Percentiles rank a stretch among this genome's conserved stretches.
Conservation (phyloP, 164 flowering plant genomes). For the Paratinospora sagittata region DNA sequence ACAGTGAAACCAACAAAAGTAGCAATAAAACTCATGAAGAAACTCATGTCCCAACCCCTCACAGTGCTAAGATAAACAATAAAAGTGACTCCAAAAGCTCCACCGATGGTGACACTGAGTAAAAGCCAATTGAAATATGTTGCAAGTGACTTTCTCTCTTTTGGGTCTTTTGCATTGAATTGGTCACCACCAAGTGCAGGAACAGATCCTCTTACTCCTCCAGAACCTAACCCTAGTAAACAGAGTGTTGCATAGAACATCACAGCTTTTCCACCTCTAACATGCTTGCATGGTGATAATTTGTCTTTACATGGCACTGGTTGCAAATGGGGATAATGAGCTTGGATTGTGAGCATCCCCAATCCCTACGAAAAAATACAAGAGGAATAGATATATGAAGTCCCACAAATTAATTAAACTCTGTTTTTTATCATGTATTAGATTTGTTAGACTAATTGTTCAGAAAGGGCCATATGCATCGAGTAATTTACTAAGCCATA, state of each 20-base stretch:
- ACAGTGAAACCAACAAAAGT: conserved; percentile 29
- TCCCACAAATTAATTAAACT: too few species aligned
- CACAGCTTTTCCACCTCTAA: conserved; percentile 17
- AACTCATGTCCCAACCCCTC: conserved; percentile 43
- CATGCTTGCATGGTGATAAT: background rate
- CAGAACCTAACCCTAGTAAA: conserved; percentile 28
- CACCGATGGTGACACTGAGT: conserved; percentile 35
- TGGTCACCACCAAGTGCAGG: conserved; percentile 61
- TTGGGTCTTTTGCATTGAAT: conserved; percentile 40
- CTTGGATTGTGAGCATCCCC: conserved; percentile 30
- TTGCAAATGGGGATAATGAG: conserved; percentile 18
- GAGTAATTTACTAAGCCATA: too few species aligned
- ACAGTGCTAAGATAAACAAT: conserved; percentile 32
- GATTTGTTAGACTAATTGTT: too few species aligned
- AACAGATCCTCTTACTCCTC: conserved; percentile 35
- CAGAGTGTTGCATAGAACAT: conserved; percentile 24
- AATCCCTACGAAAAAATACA: conserved; percentile 28
- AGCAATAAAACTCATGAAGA: conserved; percentile 26
- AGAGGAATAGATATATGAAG: background rate
- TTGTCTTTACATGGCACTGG: conserved; percentile 16
- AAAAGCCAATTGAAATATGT: conserved; percentile 44
- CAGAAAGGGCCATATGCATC: too few species aligned
- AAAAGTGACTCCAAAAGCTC: conserved; percentile 41
- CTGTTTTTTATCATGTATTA: too few species aligned
- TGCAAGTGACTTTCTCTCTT: conserved; percentile 35